Evolutionary conservation across 2,329 filamentous ascomycete genomes (phyloP), one percentile per base, ranked within the genome.

Genomic region (Ceratocystis huliohia): DNA sequence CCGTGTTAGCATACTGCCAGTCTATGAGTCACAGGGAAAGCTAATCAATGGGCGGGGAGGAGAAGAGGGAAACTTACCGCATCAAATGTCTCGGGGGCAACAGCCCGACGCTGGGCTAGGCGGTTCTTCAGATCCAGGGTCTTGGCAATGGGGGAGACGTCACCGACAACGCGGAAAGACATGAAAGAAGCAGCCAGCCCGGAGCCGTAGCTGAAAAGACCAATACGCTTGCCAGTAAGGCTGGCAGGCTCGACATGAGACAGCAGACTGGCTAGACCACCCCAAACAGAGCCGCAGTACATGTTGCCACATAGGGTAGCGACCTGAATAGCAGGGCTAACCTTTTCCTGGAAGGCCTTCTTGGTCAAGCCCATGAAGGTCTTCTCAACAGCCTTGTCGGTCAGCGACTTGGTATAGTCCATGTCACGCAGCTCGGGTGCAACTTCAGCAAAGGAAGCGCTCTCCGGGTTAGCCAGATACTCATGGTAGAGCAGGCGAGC

Each of bases 401-500:
- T 85, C 72, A 94, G 77, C 2, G 89, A 93, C 77, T 87, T 85
- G 73, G 87, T 80, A 77, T 93, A 93, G 74, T 89, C 86, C 77
- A 94, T 81, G 72, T 90, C 87, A 70, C 86, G 84, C 69, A 93
- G 78, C 76, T 92, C 89, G 53, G 86, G 81, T 65, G 89, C 83
- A 46, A 93, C 88, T 70, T 91, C 88, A 68, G 83, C 83, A 73
- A 93, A 94, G 66, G 80, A 80, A 61, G 86, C 77, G 75, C 82
- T 80, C 69, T 84, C 80, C 61, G 88, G 84, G 75, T 91, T 82
- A 75, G 79, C 78, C 45, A 93, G 81, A 80, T 88, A 94, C 78
- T 94, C 89, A 75, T 93, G 90, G 82, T 94, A 94, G 67, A 93
- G 80, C 70, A 94, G 81, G 71, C 89, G 88, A 68, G 84, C 89